phyloP scores from a whole-genome alignment of 2,329 filamentous ascomycete species.

The Biscogniauxia mediterranea region DNA sequence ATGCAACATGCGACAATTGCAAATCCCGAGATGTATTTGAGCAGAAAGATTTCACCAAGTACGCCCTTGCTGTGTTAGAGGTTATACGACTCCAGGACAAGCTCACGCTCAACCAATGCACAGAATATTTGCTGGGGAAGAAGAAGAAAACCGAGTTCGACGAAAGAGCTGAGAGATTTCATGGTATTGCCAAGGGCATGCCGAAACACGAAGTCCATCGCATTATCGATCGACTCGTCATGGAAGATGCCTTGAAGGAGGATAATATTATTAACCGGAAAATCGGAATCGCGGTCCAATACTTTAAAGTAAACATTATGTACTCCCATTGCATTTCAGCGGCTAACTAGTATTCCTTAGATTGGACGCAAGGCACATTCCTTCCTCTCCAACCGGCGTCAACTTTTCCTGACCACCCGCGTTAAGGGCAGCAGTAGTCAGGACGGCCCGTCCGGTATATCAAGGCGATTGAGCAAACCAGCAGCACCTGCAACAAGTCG shows the following conservation, averaged over 20 bases:
- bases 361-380: slow-evolving; percentile 40
- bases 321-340: neutral
- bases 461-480: slow-evolving; percentile 38
- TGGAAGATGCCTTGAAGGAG: slow-evolving; percentile 72
- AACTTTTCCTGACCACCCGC: slow-evolving; percentile 41
- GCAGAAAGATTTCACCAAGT: slow-evolving; percentile 71
- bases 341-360: slow-evolving; percentile 30
- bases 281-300: slow-evolving; percentile 69
- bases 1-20: slow-evolving; percentile 85
- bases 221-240: slow-evolving; percentile 74
- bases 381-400: slow-evolving; percentile 45
- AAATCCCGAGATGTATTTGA: slow-evolving; percentile 69
- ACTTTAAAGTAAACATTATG: slow-evolving; percentile 57
- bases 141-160: slow-evolving; percentile 54
- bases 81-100: slow-evolving; percentile 62
- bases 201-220: slow-evolving; percentile 77
- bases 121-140: slow-evolving; percentile 78
- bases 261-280: slow-evolving; percentile 61
- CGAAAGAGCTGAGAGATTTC: slow-evolving; percentile 54
- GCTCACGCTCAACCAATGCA: slow-evolving; percentile 75
- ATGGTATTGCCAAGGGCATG: slow-evolving; percentile 67
- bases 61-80: slow-evolving; percentile 68
- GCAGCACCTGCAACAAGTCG: slow-evolving; percentile 30
- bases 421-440: slow-evolving; percentile 36
- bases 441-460: slow-evolving; percentile 31